Evolutionary conservation across 768 basidiomycete genomes (phyloP).

Genomic region (Suillus brevipes): DNA sequence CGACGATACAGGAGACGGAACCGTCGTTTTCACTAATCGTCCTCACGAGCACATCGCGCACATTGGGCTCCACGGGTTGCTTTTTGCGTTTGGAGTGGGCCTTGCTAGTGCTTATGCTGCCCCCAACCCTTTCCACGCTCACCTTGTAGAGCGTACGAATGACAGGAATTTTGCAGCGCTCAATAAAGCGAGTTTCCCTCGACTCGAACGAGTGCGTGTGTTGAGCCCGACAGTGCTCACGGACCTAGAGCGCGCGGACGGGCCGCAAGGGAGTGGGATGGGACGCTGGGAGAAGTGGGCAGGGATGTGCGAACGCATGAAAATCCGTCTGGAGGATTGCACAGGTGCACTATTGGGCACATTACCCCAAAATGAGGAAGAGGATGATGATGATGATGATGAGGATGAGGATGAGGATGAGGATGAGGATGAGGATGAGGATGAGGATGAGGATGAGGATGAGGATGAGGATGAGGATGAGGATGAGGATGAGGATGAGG

Average conservation of each 20-base stretch:
- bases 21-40: constrained; percentile 42
- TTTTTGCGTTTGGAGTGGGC: constrained; percentile 69
- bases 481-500: constrained; percentile 34
- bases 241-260: constrained; percentile 55
- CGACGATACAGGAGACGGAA: constrained; percentile 26
- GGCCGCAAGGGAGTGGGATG: constrained; percentile 44
- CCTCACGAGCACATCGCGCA: constrained; percentile 59
- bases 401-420: constrained; percentile 35
- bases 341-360: constrained; percentile 63
- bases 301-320: constrained; percentile 47
- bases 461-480: constrained; percentile 37
- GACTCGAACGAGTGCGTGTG: constrained; percentile 56
- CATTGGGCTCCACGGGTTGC: constrained; percentile 69
- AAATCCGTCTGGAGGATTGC: constrained; percentile 72
- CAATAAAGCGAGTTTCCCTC: constrained; percentile 58
- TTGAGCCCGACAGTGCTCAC: constrained; percentile 55
- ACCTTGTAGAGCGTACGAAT: constrained; percentile 54
- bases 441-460: constrained; percentile 34
- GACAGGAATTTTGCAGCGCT: constrained; percentile 62
- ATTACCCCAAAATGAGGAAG: constrained; percentile 33
- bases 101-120: constrained; percentile 44
- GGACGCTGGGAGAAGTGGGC: constrained; percentile 75
- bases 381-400: constrained; percentile 34
- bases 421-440: constrained; percentile 34
- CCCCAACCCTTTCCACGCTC: constrained; percentile 44